A percentile compares a stretch with the other conserved stretches of the same genome.
Evolutionary conservation across 164 flowering plant genomes (phyloP).

Genomic region (Vitis riparia): DNA sequence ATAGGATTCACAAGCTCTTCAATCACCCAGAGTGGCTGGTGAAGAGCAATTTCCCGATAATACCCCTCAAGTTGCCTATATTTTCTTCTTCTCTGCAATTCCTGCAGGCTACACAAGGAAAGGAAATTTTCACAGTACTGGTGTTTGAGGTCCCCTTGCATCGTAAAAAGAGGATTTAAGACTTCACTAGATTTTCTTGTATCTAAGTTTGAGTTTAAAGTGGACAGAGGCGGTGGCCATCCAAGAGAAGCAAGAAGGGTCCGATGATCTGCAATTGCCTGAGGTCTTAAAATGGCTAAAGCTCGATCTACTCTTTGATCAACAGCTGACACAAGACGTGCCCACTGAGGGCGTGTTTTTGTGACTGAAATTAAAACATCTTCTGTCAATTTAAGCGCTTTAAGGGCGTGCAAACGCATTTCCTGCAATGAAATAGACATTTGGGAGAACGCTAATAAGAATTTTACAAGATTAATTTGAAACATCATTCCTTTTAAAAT

Average conservation of each 20-base stretch:
- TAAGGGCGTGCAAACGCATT: conserved; percentile 54
- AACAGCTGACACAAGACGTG: conserved; percentile 76
- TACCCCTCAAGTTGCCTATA: conserved; percentile 77
- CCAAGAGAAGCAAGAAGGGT: conserved; percentile 84
- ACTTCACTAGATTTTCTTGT: conserved; percentile 38
- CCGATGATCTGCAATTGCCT: conserved; percentile 89
- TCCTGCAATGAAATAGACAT: conserved; percentile 43
- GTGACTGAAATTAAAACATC: conserved; percentile 59
- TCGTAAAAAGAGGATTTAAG: conserved; percentile 72
- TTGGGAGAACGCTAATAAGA: not conserved
- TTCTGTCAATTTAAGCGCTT: conserved; percentile 58
- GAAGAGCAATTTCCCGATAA: conserved; percentile 45
- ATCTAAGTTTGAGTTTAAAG: conserved; percentile 41
- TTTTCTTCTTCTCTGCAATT: conserved; percentile 72
- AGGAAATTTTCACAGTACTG: conserved; percentile 80
- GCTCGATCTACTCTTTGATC: conserved; percentile 95
- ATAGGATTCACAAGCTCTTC: conserved; percentile 97
- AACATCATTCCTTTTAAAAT: not conserved
- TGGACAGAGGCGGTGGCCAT: conserved; percentile 92
- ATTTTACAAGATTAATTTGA: not conserved
- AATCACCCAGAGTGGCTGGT: conserved; percentile 93
- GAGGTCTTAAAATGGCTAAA: conserved; percentile 87
- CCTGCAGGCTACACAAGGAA: conserved; percentile 81
- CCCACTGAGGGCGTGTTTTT: conserved; percentile 76
- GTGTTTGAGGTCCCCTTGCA: conserved; percentile 80